Percentiles rank a stretch among this genome's conserved stretches.
These are phyloP conservation scores for Diaporthe ampelina DNA, from an alignment of 2,329 filamentous ascomycete species.

Conservation along the genomic window DNA sequence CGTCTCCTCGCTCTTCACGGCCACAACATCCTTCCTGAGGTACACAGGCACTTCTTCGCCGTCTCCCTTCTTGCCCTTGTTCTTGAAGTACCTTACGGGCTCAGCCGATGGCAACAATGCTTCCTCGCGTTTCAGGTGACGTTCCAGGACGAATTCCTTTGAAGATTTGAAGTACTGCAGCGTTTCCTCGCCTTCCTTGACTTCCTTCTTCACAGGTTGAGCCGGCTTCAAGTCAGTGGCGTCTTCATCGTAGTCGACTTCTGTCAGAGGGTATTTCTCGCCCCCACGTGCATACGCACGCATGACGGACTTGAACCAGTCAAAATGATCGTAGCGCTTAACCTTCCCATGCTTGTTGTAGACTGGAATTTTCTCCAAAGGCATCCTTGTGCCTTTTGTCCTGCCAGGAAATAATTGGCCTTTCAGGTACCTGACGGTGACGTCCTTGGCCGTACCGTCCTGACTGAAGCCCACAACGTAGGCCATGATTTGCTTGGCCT, in stretches of 20 bases:
- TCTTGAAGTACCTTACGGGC: constrained; percentile 81
- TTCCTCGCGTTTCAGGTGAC: constrained; percentile 93
- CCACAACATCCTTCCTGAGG: constrained; percentile 81
- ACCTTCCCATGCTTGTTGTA: constrained; percentile 84
- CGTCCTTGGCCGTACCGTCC: constrained; percentile 93
- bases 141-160: constrained; percentile 84
- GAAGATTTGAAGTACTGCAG: constrained; percentile 91
- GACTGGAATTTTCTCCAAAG: constrained; percentile 83
- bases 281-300: constrained; percentile 74
- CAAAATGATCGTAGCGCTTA: constrained; percentile 80
- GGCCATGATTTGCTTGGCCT: constrained; percentile 88
- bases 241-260: constrained; percentile 85
- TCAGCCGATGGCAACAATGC: constrained; percentile 79
- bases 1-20: constrained; percentile 91
- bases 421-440: constrained; percentile 91
- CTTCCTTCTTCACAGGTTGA: constrained; percentile 79
- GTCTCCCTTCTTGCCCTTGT: constrained; percentile 79
- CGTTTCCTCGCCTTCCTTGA: constrained; percentile 83
- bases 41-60: constrained; percentile 85
- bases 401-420: constrained; percentile 86
- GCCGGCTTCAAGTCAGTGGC: constrained; percentile 80
- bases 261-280: constrained; percentile 69
- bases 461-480: constrained; percentile 87
- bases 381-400: constrained; percentile 87
- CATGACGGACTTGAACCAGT: constrained; percentile 91